phyloP scores from a whole-genome alignment of 352 stramenopile genomes.

The Albugo candida region DNA sequence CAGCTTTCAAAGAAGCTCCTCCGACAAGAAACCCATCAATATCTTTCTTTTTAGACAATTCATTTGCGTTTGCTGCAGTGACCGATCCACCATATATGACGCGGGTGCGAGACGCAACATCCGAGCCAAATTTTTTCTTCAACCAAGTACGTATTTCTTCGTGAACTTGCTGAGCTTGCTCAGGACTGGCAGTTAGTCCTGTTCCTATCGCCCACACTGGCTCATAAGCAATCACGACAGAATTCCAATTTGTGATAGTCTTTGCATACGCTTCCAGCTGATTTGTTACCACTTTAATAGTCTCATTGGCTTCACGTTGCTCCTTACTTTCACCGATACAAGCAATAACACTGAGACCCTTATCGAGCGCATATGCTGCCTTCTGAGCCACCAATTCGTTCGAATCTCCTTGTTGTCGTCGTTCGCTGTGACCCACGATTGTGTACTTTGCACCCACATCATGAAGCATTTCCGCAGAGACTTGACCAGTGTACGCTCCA shows the following conservation, averaged over 20 bases:
- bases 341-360: constrained; percentile 90
- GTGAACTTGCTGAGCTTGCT: constrained; percentile 97
- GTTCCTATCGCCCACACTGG: constrained; percentile 97
- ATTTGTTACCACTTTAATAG: constrained; percentile 84
- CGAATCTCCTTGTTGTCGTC: constrained; percentile 84
- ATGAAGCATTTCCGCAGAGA: constrained; percentile 93
- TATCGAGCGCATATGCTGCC: constrained; percentile 82
- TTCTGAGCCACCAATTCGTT: constrained; percentile 87
- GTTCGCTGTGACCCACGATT: constrained; percentile 93
- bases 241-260: constrained; percentile 84
- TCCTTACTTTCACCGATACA: constrained; percentile 95
- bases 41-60: constrained; percentile 87
- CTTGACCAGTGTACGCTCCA: constrained; percentile 95
- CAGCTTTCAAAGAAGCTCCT: constrained; percentile 90
- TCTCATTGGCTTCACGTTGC: constrained; percentile 83
- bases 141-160: constrained; percentile 89
- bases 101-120: constrained; percentile 82
- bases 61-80: constrained; percentile 81
- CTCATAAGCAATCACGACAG: constrained; percentile 95
- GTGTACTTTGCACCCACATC: constrained; percentile 89
- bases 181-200: constrained; percentile 92
- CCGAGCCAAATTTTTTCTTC: constrained; percentile 74
- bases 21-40: constrained; percentile 98
- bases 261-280: constrained; percentile 85
- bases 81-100: constrained; percentile 97